A percentile compares a stretch with the other conserved stretches of the same genome.
Conservation (phyloP, 2,329 filamentous ascomycete species). For the Trichothecium roseum region DNA sequence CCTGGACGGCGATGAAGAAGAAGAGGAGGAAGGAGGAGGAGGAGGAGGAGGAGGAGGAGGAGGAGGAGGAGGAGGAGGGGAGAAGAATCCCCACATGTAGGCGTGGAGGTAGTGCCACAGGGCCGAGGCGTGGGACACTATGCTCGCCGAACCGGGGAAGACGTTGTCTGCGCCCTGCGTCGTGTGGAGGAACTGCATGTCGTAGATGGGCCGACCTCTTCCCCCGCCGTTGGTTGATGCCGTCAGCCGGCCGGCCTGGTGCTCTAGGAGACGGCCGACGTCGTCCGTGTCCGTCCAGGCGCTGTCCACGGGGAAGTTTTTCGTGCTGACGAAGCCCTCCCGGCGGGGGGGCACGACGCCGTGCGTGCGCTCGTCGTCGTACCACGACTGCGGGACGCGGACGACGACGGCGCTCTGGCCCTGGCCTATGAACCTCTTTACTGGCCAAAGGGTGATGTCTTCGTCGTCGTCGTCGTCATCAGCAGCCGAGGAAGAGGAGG, state of each 20-base stretch:
- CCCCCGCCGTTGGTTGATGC: constrained; percentile 2
- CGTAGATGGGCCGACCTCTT: constrained; percentile 11
- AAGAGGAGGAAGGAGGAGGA: too few relatives aligned
- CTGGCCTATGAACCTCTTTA: constrained; percentile 15
- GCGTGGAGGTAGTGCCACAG: too few relatives aligned
- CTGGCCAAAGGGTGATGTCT: constrained; percentile 14
- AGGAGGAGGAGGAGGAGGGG: too few relatives aligned
- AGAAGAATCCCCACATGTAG: too few relatives aligned
- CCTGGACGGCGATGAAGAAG: constrained; percentile 9
- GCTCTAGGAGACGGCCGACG: constrained; percentile 5
- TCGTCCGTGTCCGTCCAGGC: constrained; percentile 13
- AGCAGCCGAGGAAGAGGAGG: too few relatives aligned
- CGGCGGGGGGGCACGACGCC: constrained; percentile 12
- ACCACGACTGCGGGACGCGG: constrained; percentile 14
- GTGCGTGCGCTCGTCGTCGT: background rate
- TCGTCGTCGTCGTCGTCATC: too few relatives aligned
- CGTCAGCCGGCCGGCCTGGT: constrained; percentile 12
- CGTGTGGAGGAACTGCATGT: constrained; percentile 16
- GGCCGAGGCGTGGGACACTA: constrained; percentile 7
- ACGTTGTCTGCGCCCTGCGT: constrained; percentile 6
- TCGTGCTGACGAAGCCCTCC: constrained; percentile 16
- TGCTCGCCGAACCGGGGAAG: background rate
- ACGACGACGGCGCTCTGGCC: constrained; percentile 16
- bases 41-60: too few relatives aligned
- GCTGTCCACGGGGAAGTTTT: constrained; percentile 13